These are phyloP conservation scores for Cetradonia linearis DNA, from an alignment of 495 filamentous ascomycete genomes.

Conservation along the genomic window DNA sequence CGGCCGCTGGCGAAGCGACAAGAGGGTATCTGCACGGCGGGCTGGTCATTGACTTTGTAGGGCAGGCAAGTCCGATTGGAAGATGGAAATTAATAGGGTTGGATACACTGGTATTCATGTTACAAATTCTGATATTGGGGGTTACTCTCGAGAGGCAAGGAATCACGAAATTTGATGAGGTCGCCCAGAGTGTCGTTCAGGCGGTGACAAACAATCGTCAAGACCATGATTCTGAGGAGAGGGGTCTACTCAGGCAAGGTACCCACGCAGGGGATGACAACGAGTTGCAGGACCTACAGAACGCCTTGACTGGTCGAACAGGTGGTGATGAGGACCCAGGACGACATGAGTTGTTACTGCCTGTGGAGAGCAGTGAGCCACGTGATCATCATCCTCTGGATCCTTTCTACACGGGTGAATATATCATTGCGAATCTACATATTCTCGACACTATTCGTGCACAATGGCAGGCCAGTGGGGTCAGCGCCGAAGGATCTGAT, in stretches of 20 bases:
- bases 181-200: slow-evolving; percentile 18
- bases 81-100: slow-evolving; percentile 51
- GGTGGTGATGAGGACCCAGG: slow-evolving; percentile 34
- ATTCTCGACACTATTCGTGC: slow-evolving; percentile 55
- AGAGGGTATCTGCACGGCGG: slow-evolving; percentile 79
- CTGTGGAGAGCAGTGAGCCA: slow-evolving; percentile 31
- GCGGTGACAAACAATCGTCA: slow-evolving; percentile 33
- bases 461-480: slow-evolving; percentile 38
- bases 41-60: slow-evolving; percentile 77
- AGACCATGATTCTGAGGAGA: slow-evolving; percentile 73
- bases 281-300: slow-evolving; percentile 36
- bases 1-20: slow-evolving; percentile 61
- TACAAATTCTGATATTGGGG: slow-evolving; percentile 67
- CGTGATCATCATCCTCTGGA: slow-evolving; percentile 42
- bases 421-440: slow-evolving; percentile 57
- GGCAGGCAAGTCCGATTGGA: slow-evolving; percentile 65
- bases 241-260: slow-evolving; percentile 51
- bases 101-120: slow-evolving; percentile 52
- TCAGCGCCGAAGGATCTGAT: background rate
- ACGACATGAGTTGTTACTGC: slow-evolving; percentile 36
- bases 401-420: slow-evolving; percentile 55
- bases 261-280: slow-evolving; percentile 35
- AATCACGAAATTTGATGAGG: slow-evolving; percentile 25
- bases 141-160: slow-evolving; percentile 60
- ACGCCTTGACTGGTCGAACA: slow-evolving; percentile 21